Conservation (phyloP, 1,139 yeast species). For the Zhuliangozyma blackwelliae region DNA sequence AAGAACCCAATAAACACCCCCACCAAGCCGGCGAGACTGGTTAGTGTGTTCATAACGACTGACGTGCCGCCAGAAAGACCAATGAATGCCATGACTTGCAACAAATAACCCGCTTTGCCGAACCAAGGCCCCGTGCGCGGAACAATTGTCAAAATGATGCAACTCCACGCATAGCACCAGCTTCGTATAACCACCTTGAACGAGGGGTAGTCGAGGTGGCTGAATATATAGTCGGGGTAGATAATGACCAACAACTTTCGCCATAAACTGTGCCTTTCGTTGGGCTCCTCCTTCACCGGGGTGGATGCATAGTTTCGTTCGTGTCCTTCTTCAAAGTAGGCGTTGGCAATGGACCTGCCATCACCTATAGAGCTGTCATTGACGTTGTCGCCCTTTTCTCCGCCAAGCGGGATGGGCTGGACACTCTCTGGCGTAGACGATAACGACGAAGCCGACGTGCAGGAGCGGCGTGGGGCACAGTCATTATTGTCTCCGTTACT, state of each 20-base stretch:
- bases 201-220: constrained; percentile 24
- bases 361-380: too few relatives aligned
- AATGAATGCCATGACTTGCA: constrained; percentile 27
- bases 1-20: constrained; percentile 23
- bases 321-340: constrained; percentile 10
- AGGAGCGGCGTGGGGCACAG: too few relatives aligned
- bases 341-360: constrained; percentile 3
- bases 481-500: too few relatives aligned
- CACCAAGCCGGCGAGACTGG: constrained; percentile 14
- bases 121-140: constrained; percentile 26
- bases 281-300: constrained; percentile 7
- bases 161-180: constrained; percentile 27
- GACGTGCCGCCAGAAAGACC: constrained; percentile 26
- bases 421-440: too few relatives aligned
- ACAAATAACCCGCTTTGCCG: constrained; percentile 26
- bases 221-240: constrained; percentile 23
- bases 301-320: constrained; percentile 5
- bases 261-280: constrained; percentile 9
- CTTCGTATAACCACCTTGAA: constrained; percentile 23
- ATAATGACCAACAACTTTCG: constrained; percentile 10
- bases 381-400: too few relatives aligned
- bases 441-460: too few relatives aligned
- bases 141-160: constrained; percentile 22
- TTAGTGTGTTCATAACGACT: constrained; percentile 16
- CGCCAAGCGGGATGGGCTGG: too few relatives aligned